phyloP scores from a whole-genome alignment of 1,284 basidiomycete genomes.

The Boletellus deceptivus region DNA sequence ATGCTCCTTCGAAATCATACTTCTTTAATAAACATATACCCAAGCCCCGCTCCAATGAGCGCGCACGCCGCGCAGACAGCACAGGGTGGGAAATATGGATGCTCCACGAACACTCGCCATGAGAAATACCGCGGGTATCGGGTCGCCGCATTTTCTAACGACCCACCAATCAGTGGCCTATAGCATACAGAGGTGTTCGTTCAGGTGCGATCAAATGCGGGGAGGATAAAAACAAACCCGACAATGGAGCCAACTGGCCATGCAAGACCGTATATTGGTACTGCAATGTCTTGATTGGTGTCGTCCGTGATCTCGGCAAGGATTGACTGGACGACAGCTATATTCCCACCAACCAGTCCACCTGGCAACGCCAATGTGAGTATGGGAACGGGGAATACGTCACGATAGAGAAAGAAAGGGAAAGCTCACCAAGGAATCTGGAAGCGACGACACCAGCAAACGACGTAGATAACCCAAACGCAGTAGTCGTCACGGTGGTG shows the following conservation, averaged over 20 bases:
- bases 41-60: conserved; percentile 10
- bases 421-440: conserved; percentile 26
- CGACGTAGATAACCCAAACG: conserved; percentile 55
- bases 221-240: conserved; percentile 10
- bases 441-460: conserved; percentile 39
- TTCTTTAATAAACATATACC: conserved; percentile 27
- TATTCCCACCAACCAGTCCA: conserved; percentile 57
- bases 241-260: conserved; percentile 20
- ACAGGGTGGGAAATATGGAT: conserved; percentile 28
- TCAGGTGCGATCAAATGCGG: background rate
- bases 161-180: conserved; percentile 24
- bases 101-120: conserved; percentile 16
- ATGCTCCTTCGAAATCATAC: background rate
- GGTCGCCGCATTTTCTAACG: conserved; percentile 17
- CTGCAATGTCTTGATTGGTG: conserved; percentile 59
- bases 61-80: conserved; percentile 13
- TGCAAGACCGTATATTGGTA: conserved; percentile 39
- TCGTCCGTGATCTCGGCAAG: conserved; percentile 60
- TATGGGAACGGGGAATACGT: conserved; percentile 14
- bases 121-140: conserved; percentile 19
- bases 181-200: background rate
- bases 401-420: conserved; percentile 21
- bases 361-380: conserved; percentile 26
- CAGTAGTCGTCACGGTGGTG: conserved; percentile 46
- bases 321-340: conserved; percentile 50